These are phyloP conservation scores for Trichosporon inkin DNA, from an alignment of 1,284 basidiomycete genomes.

Conservation along the genomic window DNA sequence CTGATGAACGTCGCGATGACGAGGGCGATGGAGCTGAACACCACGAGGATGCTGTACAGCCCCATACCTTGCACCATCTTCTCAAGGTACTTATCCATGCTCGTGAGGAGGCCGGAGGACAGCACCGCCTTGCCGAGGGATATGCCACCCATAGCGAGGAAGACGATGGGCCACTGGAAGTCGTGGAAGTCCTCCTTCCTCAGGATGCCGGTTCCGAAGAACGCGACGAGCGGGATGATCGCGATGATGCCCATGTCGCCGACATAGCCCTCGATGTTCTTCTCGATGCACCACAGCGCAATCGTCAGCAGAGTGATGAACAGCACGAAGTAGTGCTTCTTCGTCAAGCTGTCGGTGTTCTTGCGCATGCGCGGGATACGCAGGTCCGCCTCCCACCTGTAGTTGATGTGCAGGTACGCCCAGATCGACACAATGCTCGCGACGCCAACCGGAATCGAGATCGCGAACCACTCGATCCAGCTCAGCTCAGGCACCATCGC, in stretches of 20 bases:
- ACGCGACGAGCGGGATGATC: slow-evolving; percentile 85
- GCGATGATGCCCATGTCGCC: slow-evolving; percentile 99
- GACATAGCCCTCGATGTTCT: slow-evolving; percentile 68
- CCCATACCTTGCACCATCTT: slow-evolving; percentile 65
- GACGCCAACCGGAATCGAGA: slow-evolving; percentile 83
- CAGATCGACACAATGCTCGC: slow-evolving; percentile 85
- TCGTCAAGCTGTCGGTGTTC: slow-evolving; percentile 71
- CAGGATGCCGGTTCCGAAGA: slow-evolving; percentile 90
- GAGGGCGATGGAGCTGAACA: slow-evolving; percentile 79
- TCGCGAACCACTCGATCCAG: slow-evolving; percentile 92
- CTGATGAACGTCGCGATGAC: slow-evolving; percentile 71
- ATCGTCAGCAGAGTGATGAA: slow-evolving; percentile 84
- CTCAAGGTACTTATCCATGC: slow-evolving; percentile 69
- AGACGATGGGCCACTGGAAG: slow-evolving; percentile 87
- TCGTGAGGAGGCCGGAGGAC: slow-evolving; percentile 78
- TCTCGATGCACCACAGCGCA: slow-evolving; percentile 83
- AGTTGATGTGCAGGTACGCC: slow-evolving; percentile 79
- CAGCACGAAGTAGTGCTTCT: slow-evolving; percentile 86
- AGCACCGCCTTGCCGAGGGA: slow-evolving; percentile 91
- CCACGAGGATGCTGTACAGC: slow-evolving; percentile 76
- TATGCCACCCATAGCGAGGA: slow-evolving; percentile 97
- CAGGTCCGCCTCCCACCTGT: slow-evolving; percentile 76
- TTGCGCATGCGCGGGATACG: slow-evolving; percentile 77
- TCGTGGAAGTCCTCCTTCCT: slow-evolving; percentile 97
- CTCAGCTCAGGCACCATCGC: slow-evolving; percentile 82